These are phyloP conservation scores for Murraya koenigii DNA, from an alignment of 345 rosid genomes.

Conservation along the genomic window DNA sequence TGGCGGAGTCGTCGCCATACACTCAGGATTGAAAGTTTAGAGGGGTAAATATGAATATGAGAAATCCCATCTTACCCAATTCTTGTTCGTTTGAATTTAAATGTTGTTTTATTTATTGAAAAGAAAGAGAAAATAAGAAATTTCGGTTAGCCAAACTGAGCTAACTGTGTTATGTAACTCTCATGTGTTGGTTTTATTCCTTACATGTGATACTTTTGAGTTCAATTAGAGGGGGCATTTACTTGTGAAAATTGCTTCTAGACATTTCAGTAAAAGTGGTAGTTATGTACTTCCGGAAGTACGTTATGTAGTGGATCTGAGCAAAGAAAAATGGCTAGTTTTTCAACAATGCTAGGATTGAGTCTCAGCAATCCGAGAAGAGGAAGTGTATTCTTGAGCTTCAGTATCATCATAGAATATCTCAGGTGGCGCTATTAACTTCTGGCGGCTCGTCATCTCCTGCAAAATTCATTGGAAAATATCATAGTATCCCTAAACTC, in stretches of 20 bases:
- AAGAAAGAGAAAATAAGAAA: neutral
- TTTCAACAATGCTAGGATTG: too few relatives aligned
- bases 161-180: neutral
- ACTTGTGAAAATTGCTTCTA: too few relatives aligned
- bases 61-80: neutral
- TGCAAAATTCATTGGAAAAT: neutral
- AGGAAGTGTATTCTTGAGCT: conserved; percentile 90
- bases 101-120: neutral
- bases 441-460: conserved; percentile 76
- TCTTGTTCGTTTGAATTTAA: neutral
- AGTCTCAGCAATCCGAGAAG: conserved; percentile 48
- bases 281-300: too few relatives aligned
- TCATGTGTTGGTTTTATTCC: neutral
- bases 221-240: too few relatives aligned
- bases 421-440: conserved; percentile 86
- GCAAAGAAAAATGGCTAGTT: too few relatives aligned
- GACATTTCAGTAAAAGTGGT: too few relatives aligned
- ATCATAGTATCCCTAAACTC: neutral
- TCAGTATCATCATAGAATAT: conserved; percentile 82
- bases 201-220: neutral
- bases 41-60: neutral
- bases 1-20: conserved; percentile 92
- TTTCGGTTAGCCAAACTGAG: neutral
- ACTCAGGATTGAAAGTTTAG: conserved; percentile 72
- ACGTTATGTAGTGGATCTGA: too few relatives aligned